phyloP scores from a whole-genome alignment of 2,329 filamentous ascomycete species.

The Verticillium tricorpus region DNA sequence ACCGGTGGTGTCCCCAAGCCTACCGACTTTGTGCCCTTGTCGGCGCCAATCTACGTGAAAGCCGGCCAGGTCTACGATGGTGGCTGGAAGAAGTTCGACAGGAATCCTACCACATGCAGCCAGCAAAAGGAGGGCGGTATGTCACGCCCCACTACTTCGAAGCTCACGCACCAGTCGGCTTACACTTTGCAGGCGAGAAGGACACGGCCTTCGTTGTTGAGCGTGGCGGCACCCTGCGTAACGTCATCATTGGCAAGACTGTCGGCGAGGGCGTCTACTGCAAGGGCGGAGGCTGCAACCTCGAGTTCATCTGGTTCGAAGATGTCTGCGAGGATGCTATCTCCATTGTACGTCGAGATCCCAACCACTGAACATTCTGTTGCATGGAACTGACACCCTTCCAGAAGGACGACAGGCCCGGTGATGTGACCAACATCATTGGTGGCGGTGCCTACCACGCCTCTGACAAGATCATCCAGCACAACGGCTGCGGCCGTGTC shows the following conservation, averaged over 20 bases:
- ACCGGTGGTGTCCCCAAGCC: conserved; percentile 23
- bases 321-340: conserved; percentile 21
- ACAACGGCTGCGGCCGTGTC: conserved; percentile 30
- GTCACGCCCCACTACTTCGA: neutral
- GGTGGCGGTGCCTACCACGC: conserved; percentile 34
- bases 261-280: conserved; percentile 21
- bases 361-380: neutral
- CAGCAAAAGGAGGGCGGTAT: conserved; percentile 32
- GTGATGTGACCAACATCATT: conserved; percentile 23
- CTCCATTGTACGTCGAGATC: conserved; percentile 8
- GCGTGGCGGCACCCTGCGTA: conserved; percentile 15
- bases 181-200: conserved; percentile 5
- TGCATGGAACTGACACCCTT: neutral
- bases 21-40: conserved; percentile 21
- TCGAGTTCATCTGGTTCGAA: conserved; percentile 21
- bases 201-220: conserved; percentile 17
- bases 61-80: conserved; percentile 22
- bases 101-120: conserved; percentile 28
- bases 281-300: conserved; percentile 18
- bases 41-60: conserved; percentile 22
- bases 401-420: conserved; percentile 16
- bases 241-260: conserved; percentile 17
- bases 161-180: neutral
- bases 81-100: conserved; percentile 27
- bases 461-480: conserved; percentile 33